A percentile compares a stretch with the other conserved stretches of the same genome.
Conservation (phyloP, 495 filamentous ascomycete genomes). For the Neurospora sp. region DNA sequence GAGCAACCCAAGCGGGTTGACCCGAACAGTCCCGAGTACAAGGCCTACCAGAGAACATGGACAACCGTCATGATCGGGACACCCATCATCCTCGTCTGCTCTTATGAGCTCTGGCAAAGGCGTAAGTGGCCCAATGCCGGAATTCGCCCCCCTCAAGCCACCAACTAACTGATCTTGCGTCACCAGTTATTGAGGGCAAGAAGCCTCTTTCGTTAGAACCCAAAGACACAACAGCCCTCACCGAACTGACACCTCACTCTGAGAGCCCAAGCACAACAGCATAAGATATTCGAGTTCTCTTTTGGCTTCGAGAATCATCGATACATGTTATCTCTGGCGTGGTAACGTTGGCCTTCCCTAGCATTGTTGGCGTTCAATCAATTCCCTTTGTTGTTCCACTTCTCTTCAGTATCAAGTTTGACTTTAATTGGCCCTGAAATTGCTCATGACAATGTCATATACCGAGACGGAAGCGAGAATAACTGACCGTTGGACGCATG, state of each 20-base stretch:
- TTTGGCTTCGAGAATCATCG: not conserved
- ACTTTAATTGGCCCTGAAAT: not conserved
- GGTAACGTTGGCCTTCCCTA: not conserved
- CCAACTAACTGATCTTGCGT: not conserved
- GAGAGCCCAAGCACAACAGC: not conserved
- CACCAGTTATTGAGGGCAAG: constrained; percentile 16
- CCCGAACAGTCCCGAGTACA: constrained; percentile 29
- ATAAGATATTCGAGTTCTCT: not conserved
- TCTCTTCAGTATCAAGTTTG: not conserved
- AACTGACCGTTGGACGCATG: not conserved
- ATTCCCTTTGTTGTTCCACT: not conserved
- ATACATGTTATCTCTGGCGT: not conserved
- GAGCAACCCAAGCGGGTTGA: constrained; percentile 14
- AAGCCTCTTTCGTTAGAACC: not conserved
- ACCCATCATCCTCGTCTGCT: constrained; percentile 36
- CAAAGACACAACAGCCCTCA: not conserved
- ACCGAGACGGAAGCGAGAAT: not conserved
- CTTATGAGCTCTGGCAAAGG: constrained; percentile 33
- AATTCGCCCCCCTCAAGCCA: not conserved
- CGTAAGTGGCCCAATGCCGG: constrained; percentile 17
- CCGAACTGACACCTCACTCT: not conserved
- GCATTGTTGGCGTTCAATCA: not conserved
- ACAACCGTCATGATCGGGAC: constrained; percentile 31
- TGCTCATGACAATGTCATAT: not conserved
- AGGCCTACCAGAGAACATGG: constrained; percentile 27